Base-by-base conservation (phyloP, 768 basidiomycete genomes). In the Exsudoporus frostii region DNA sequence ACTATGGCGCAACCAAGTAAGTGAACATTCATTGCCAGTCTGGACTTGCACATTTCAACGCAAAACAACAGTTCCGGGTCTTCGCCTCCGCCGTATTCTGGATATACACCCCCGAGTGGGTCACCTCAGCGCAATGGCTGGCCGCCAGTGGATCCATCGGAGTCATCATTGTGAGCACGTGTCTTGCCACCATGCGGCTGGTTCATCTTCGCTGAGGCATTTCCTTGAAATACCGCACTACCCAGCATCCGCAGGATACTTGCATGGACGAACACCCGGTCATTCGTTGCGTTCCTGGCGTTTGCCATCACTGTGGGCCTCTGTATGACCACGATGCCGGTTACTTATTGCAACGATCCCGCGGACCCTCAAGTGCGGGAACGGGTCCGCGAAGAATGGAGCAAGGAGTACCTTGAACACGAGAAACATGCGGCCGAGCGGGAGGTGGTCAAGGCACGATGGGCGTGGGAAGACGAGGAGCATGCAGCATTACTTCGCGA, bases 291-390 rank as follows among this genome's bases (percentile, higher is more conserved):
- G 25, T 25, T 25, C 25, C 1, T 56, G 42, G 51, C 46, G 14
- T 50, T 57, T 7, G 19, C 7, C 25, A 5, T 25, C 5, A 25
- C 25, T 7, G 25, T 25, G 25, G 5, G 25, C 19, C 4, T 64
- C 25, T 57, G 49, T 39, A 27, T 38, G 29, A 36, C 6, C n/a
- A 45, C 25, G 15, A 53, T 64, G 7, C 29, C 29, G 29, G 7
- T 59, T 14, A 59, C 53, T 3, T 56, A 53, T 19, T 64, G 57
- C 32, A 59, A 67, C 14, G 54, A 65, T 40, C 63, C 66, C 10
- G 41, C 29, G 0, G 56, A 61, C 45, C 58, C 59, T 38, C 30
- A 24, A 8, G 65, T 58, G 13, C 54, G 60, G 24, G 52, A 69
- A 8, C 59, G 47, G 29, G 11, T 30, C 29, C 29, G 29, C 29